phyloP scores from a whole-genome alignment of 495 filamentous ascomycete species.

The Tetracladium marchalianum region DNA sequence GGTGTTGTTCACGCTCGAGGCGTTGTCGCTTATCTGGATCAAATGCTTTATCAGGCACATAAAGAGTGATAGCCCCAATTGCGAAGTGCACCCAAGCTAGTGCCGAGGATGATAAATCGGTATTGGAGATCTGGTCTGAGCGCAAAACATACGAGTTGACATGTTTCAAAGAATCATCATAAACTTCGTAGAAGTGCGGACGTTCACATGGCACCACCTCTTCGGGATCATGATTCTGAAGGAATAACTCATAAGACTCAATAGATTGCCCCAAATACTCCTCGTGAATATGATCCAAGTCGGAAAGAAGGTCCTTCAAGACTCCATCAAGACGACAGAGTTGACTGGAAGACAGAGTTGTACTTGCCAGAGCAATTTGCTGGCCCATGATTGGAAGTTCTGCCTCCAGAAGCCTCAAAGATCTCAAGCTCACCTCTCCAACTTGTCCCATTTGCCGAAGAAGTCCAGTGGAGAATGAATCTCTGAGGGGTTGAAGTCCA shows the following conservation, averaged over 20 bases:
- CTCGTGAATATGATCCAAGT: conserved; percentile 8
- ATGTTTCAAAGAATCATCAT: too few relatives aligned
- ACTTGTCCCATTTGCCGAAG: conserved; percentile 45
- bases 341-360: conserved; percentile 9
- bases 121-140: not conserved
- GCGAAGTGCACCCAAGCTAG: conserved; percentile 59
- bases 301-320: conserved; percentile 2
- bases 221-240: conserved; percentile 8
- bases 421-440: conserved; percentile 43
- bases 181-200: too few relatives aligned
- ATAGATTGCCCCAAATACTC: not conserved
- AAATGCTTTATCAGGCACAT: conserved; percentile 74
- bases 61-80: conserved; percentile 59
- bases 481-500: conserved; percentile 35
- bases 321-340: conserved; percentile 6
- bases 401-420: conserved; percentile 52
- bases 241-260: not conserved
- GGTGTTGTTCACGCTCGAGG: conserved; percentile 57
- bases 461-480: conserved; percentile 43
- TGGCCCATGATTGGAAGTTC: conserved; percentile 54
- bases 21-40: conserved; percentile 77
- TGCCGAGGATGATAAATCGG: conserved; percentile 21
- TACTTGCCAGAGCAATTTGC: conserved; percentile 35
- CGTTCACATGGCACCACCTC: too few relatives aligned
- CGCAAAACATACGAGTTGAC: too few relatives aligned